A percentile compares a stretch with the other conserved stretches of the same genome.
Conservation (phyloP, 306 rosid species). For the Lathyrus sativus region DNA sequence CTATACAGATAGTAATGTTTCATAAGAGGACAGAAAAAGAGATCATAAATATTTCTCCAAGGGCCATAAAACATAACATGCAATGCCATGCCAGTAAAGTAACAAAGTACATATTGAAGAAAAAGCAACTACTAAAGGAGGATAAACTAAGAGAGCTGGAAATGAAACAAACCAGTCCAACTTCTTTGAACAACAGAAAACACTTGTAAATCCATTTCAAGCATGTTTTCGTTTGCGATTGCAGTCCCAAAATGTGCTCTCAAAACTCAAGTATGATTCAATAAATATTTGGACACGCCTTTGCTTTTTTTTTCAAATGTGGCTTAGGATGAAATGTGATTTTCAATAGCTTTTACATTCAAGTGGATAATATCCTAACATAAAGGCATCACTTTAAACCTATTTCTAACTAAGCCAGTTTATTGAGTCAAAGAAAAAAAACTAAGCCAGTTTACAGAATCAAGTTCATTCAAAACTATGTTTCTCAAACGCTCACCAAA, state of each 20-base stretch:
- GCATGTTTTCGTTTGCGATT: neutral
- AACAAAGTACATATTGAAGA: conserved; percentile 22
- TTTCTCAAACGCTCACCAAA: neutral
- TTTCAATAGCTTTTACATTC: neutral
- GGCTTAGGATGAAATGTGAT: neutral
- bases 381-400: conserved; percentile 1
- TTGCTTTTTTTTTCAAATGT: conserved; percentile 1
- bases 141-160: conserved; percentile 8
- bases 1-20: conserved; percentile 56
- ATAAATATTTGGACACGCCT: neutral
- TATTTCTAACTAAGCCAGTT: neutral
- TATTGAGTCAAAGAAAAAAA: neutral
- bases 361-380: neutral
- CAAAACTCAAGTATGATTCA: neutral
- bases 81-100: conserved; percentile 25
- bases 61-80: conserved; percentile 14
- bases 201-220: neutral
- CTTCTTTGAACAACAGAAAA: conserved; percentile 12
- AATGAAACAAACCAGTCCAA: conserved; percentile 23
- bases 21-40: conserved; percentile 23
- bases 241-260: conserved; percentile 3
- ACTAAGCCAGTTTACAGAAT: neutral
- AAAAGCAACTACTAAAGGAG: conserved; percentile 19
- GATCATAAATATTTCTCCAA: conserved; percentile 37
- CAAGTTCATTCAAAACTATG: neutral